These are phyloP conservation scores for Glomus cerebriforme DNA, from an alignment of 192 early-diverging fungal species.

Conservation along the genomic window DNA sequence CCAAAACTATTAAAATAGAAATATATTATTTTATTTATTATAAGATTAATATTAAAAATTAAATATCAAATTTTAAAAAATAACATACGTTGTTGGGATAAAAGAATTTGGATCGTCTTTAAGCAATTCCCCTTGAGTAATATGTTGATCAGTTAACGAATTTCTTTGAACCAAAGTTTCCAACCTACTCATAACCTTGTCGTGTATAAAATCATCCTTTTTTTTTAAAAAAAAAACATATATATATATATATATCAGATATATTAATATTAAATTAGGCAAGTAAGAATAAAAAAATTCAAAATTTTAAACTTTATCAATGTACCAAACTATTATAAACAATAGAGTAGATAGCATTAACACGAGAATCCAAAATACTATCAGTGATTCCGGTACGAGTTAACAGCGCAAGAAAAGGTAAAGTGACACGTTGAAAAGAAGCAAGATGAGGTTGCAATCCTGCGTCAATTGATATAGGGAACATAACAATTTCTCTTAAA, in stretches of 20 bases:
- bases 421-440: constrained; percentile 43
- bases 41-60: too few relatives aligned
- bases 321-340: constrained; percentile 35
- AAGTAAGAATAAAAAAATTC: not conserved
- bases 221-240: constrained; percentile 33
- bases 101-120: constrained; percentile 16
- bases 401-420: constrained; percentile 46
- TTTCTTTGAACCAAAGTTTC: constrained; percentile 33
- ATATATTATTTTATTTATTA: too few relatives aligned
- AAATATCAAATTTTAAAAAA: too few relatives aligned
- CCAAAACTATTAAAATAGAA: constrained; percentile 5
- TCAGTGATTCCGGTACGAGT: constrained; percentile 38
- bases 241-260: not conserved
- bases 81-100: constrained; percentile 12
- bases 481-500: constrained; percentile 36
- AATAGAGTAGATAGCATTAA: constrained; percentile 36
- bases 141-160: constrained; percentile 26
- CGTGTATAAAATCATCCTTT: constrained; percentile 35
- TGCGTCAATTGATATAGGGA: constrained; percentile 36
- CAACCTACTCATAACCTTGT: constrained; percentile 3
- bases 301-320: not conserved
- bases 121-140: not conserved
- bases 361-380: constrained; percentile 37
- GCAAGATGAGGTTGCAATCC: not conserved
- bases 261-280: not conserved